These are phyloP conservation scores for Phytopythium mirpurense DNA, from an alignment of 352 stramenopile genomes.

Conservation along the genomic window DNA sequence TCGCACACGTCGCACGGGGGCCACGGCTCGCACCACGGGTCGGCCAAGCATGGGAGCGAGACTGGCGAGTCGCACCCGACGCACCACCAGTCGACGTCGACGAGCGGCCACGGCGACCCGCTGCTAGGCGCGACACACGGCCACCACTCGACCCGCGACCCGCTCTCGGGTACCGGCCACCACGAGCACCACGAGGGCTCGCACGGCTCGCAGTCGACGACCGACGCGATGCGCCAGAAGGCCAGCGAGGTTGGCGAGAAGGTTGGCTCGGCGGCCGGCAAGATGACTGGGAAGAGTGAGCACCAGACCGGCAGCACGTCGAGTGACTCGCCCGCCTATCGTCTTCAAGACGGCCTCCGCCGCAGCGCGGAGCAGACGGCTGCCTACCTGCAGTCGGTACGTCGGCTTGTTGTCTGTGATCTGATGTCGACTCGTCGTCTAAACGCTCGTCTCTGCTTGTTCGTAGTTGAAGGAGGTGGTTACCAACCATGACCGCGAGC, in stretches of 20 bases:
- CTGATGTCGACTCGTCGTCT: background rate
- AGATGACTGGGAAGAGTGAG: background rate
- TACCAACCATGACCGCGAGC: slow-evolving; percentile 30
- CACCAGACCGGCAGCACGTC: background rate
- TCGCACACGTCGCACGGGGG: background rate
- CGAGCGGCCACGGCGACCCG: background rate
- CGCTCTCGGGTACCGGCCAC: background rate
- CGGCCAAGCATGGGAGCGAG: background rate
- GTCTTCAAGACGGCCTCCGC: background rate
- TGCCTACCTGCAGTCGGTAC: slow-evolving; percentile 2
- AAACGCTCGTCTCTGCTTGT: too few relatives aligned
- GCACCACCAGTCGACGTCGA: background rate
- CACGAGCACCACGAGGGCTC: background rate
- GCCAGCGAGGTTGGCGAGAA: background rate
- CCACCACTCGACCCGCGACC: slow-evolving; percentile 1
- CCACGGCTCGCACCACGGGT: background rate
- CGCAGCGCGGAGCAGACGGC: slow-evolving; percentile 1
- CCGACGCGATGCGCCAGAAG: background rate
- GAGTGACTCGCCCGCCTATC: background rate
- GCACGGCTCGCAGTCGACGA: slow-evolving; percentile 1
- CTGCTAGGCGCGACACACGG: background rate
- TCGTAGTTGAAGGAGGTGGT: slow-evolving; percentile 11
- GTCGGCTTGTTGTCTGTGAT: background rate
- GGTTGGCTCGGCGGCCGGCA: background rate
- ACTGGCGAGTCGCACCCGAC: background rate